These are phyloP conservation scores for Raffaelea arxii DNA, from an alignment of 2,329 filamentous ascomycete species.

Conservation along the genomic window DNA sequence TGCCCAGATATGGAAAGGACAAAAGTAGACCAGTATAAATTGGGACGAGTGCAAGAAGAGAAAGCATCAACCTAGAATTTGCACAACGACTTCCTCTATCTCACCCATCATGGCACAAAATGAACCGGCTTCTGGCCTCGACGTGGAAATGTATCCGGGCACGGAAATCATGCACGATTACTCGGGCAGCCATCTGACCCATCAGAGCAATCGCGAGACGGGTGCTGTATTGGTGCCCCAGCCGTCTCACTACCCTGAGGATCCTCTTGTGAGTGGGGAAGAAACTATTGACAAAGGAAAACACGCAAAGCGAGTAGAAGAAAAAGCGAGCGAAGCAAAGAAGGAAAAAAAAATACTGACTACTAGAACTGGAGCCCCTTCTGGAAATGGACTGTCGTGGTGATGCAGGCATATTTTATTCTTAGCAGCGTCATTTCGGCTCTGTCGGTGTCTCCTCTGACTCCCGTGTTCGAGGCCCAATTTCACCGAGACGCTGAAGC, in stretches of 20 bases:
- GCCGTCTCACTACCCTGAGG: neutral
- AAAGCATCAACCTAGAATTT: too few relatives aligned
- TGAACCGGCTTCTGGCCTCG: too few relatives aligned
- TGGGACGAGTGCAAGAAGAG: too few relatives aligned
- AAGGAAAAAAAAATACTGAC: too few relatives aligned
- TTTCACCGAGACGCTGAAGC: constrained; percentile 22
- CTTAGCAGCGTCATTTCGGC: constrained; percentile 25
- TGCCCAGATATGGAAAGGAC: too few relatives aligned
- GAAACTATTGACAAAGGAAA: too few relatives aligned
- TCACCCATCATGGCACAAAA: too few relatives aligned
- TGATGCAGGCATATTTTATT: constrained; percentile 23
- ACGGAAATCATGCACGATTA: neutral
- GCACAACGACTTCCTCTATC: too few relatives aligned
- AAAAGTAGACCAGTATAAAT: too few relatives aligned
- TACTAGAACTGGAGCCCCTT: constrained; percentile 20
- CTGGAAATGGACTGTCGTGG: constrained; percentile 22
- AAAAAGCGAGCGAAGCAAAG: too few relatives aligned
- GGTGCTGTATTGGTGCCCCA: neutral
- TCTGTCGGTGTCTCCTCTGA: constrained; percentile 24
- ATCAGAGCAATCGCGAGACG: neutral
- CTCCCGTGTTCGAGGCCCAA: constrained; percentile 23
- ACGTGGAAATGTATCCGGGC: neutral
- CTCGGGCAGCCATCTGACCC: neutral
- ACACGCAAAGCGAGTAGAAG: too few relatives aligned
- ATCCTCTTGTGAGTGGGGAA: neutral